Evolutionary conservation across 352 stramenopile genomes (phyloP).

Genomic region (Globisporangium spiculum): DNA sequence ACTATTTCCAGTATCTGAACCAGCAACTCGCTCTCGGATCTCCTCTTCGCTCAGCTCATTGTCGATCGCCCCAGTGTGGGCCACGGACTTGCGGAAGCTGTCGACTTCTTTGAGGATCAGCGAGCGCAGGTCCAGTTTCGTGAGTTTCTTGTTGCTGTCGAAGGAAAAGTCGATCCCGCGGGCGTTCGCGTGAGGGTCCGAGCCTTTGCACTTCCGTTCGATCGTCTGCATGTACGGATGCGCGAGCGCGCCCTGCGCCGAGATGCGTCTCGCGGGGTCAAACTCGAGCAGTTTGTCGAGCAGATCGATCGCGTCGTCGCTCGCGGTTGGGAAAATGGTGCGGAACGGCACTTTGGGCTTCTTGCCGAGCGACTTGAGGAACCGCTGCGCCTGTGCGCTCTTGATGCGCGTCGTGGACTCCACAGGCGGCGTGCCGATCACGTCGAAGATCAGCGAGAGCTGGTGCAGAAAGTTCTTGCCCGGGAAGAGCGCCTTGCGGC

Average conservation of each 20-base stretch:
- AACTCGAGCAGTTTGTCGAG: conserved; percentile 67
- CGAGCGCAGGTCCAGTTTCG: conserved; percentile 57
- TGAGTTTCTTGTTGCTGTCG: conserved; percentile 64
- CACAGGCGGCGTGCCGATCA: conserved; percentile 54
- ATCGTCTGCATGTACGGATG: conserved; percentile 75
- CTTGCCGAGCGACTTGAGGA: conserved; percentile 60
- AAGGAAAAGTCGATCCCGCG: conserved; percentile 61
- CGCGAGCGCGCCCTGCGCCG: conserved; percentile 52
- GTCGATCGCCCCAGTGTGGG: conserved; percentile 13
- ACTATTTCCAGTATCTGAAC: neutral
- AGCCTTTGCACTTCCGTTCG: conserved; percentile 58
- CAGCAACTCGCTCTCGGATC: conserved; percentile 8
- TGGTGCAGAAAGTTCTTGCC: conserved; percentile 84
- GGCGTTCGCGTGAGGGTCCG: conserved; percentile 33
- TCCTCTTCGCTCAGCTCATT: conserved; percentile 11
- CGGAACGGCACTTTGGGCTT: conserved; percentile 54
- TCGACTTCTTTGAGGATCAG: conserved; percentile 76
- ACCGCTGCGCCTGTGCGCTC: conserved; percentile 68
- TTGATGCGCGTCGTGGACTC: conserved; percentile 56
- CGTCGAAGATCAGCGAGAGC: conserved; percentile 75
- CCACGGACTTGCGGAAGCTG: conserved; percentile 35
- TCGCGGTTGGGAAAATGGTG: conserved; percentile 50
- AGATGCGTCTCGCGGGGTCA: conserved; percentile 51
- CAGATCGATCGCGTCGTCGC: conserved; percentile 53
- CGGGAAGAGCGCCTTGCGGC: conserved; percentile 68